Conservation (phyloP, 129 eudicot species). For the Saposhnikovia divaricata region DNA sequence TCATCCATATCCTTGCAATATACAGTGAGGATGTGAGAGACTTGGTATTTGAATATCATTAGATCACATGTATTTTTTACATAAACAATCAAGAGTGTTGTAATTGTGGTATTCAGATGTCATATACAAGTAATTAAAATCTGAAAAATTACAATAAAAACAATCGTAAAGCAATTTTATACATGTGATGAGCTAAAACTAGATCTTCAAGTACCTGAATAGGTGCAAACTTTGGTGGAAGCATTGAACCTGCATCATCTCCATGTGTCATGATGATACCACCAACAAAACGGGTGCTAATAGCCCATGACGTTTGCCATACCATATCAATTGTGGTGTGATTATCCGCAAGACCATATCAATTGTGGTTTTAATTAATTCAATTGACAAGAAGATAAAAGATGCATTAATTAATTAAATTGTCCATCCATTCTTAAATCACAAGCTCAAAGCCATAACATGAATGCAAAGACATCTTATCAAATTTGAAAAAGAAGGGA, state of each 20-base stretch:
- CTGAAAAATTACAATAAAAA: background rate
- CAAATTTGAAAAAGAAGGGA: too few relatives aligned
- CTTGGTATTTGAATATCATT: too few relatives aligned
- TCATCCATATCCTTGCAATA: too few relatives aligned
- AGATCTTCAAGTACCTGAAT: constrained; percentile 48
- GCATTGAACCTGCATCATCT: constrained; percentile 88
- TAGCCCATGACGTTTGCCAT: constrained; percentile 99
- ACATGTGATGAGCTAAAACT: constrained; percentile 39
- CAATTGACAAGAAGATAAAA: too few relatives aligned
- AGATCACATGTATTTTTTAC: background rate
- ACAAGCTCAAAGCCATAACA: too few relatives aligned
- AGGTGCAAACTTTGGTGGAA: constrained; percentile 86
- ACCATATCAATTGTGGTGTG: too few relatives aligned
- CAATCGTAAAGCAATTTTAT: constrained; percentile 15
- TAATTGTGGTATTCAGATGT: background rate
- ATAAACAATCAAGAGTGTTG: background rate
- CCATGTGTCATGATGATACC: constrained; percentile 98
- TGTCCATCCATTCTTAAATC: too few relatives aligned
- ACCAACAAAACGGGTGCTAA: constrained; percentile 94
- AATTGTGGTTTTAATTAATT: too few relatives aligned
- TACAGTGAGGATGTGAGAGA: too few relatives aligned
- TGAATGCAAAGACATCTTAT: too few relatives aligned
- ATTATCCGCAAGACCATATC: too few relatives aligned
- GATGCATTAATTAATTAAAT: too few relatives aligned
- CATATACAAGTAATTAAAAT: background rate